Evolutionary conservation across 1,284 basidiomycete species (phyloP).

Genomic region (Cutaneotrichosporon mucoides): DNA sequence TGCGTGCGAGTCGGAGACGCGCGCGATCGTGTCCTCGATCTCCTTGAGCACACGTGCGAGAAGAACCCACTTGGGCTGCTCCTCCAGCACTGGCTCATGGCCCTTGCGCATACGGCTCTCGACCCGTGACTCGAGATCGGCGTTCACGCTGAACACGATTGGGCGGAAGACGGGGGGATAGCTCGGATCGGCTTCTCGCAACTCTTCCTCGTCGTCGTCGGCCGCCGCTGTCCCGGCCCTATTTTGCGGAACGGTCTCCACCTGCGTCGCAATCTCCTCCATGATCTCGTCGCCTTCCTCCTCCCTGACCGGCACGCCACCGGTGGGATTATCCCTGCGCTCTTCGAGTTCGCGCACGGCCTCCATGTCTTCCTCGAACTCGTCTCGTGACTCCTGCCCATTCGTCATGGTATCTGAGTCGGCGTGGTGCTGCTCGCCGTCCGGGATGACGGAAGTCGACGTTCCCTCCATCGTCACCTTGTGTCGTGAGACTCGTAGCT

Average conservation of each 20-base stretch:
- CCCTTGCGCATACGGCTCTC: conserved; percentile 66
- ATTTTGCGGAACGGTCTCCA: conserved; percentile 30
- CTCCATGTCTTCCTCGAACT: conserved; percentile 43
- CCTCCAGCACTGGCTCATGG: conserved; percentile 84
- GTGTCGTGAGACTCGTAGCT: conserved; percentile 32
- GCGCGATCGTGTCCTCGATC: conserved; percentile 76
- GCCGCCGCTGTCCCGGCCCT: conserved; percentile 10
- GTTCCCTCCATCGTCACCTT: conserved; percentile 52
- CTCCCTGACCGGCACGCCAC: conserved; percentile 15
- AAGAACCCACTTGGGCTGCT: conserved; percentile 90
- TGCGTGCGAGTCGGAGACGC: conserved; percentile 36
- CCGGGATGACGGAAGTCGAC: conserved; percentile 64
- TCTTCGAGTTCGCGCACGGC: conserved; percentile 35
- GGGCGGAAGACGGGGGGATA: conserved; percentile 40
- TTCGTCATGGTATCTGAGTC: conserved; percentile 23
- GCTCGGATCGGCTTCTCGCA: conserved; percentile 48
- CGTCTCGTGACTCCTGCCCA: conserved; percentile 12
- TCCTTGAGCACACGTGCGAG: conserved; percentile 82
- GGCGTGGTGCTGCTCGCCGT: conserved; percentile 10
- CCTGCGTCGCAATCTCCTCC: conserved; percentile 43
- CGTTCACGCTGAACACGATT: conserved; percentile 29
- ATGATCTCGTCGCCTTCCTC: conserved; percentile 41
- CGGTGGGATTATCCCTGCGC: conserved; percentile 11
- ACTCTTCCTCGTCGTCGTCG: conserved; percentile 61
- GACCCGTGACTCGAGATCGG: conserved; percentile 31